Evolutionary conservation across 2,329 filamentous ascomycete genomes (phyloP).

Genomic region (Colletotrichum coccodes): DNA sequence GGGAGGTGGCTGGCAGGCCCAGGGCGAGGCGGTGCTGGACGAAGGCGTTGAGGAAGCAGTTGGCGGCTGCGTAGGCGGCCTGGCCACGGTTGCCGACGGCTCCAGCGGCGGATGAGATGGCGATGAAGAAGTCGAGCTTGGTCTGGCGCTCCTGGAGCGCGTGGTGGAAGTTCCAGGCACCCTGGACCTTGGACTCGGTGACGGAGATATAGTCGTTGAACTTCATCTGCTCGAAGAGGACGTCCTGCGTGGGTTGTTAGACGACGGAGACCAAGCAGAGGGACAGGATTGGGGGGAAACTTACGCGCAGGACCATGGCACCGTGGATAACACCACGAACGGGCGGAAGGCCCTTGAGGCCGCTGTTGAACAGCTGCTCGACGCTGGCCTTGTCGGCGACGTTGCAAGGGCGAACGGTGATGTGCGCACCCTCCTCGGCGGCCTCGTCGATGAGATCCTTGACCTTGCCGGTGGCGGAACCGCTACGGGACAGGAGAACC

Average conservation of each 20-base stretch:
- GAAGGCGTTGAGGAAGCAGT: conserved; percentile 57
- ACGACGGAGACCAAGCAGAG: not conserved
- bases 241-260: conserved; percentile 46
- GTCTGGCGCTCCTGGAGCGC: conserved; percentile 44
- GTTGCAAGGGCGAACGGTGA: conserved; percentile 60
- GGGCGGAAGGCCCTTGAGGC: conserved; percentile 44
- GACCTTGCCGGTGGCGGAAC: conserved; percentile 49
- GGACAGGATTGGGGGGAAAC: not conserved
- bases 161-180: conserved; percentile 64
- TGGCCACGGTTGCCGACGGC: conserved; percentile 62
- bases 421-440: conserved; percentile 49
- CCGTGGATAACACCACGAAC: conserved; percentile 56
- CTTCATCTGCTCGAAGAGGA: conserved; percentile 64
- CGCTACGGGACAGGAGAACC: conserved; percentile 59
- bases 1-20: conserved; percentile 54
- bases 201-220: conserved; percentile 58
- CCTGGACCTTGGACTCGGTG: conserved; percentile 61
- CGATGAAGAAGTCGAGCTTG: conserved; percentile 62
- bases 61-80: conserved; percentile 62
- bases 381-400: conserved; percentile 49
- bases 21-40: conserved; percentile 50
- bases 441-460: conserved; percentile 50
- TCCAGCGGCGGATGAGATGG: conserved; percentile 63
- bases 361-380: conserved; percentile 29
- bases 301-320: conserved; percentile 53